Base-by-base conservation (phyloP, 768 basidiomycete species). In the Boletellus ananiceps region DNA sequence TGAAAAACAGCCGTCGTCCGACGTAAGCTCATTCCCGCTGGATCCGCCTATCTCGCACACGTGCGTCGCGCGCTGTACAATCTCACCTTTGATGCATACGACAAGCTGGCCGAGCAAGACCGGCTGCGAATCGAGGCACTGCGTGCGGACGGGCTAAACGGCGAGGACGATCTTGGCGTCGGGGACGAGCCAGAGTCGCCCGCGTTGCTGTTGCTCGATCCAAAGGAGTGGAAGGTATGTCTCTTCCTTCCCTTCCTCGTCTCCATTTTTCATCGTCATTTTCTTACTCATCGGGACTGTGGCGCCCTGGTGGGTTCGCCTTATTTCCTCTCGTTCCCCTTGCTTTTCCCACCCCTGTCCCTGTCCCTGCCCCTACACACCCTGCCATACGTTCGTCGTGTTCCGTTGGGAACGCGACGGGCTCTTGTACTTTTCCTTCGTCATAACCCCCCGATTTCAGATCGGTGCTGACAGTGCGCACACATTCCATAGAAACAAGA, bases 221-320 rank as follows among this genome's bases (percentile, higher is more conserved):
- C 95, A 6, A 97, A 97, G 70, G 93, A 95, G 64, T 98, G 96
- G 95, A 99, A 98, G 81, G 90, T 88, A 55, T 36, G 73, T 27
- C 21, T 48, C 14, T 38, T 27, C n/a, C 18, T 39, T 9, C 12
- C 11, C 2, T 15, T 31, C 19, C 13, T 31, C 12, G 11, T 8
- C 25, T 32, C 18, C 29, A 14, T 43, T 2, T 33, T 44, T 44
- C 29, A 29, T 29, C 9, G 5, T 11, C 29, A 29, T 29, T 29
- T 11, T 29, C 29, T 8, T 29, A 9, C 29, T 29, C 29, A 29
- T 11, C 29, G 29, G 29, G 29, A 8, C 1, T 29, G n/a, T 37
- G 16, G 36, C 19, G 21, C n/a, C 48, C 31, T 36, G 35, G 31
- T n/a, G 4, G 29, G 8, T 8, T 2, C 29, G 29, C 29, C 11